Evolutionary conservation across 805 yeast species (phyloP).

Genomic region (Wickerhamomyces mucosus): DNA sequence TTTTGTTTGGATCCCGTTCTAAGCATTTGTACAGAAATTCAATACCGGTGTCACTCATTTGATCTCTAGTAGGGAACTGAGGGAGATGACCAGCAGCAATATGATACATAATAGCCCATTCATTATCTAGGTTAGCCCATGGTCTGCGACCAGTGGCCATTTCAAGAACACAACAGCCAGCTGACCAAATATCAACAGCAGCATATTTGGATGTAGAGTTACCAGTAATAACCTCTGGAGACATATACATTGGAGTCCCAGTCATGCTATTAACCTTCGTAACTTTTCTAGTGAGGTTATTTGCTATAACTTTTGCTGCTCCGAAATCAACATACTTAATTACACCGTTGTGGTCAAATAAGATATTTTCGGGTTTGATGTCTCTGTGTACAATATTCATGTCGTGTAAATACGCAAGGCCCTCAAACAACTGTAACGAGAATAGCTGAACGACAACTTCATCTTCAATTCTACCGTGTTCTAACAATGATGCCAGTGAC

Average conservation of each 20-base stretch:
- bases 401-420: slow-evolving; percentile 87
- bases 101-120: slow-evolving; percentile 97
- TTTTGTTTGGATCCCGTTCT: slow-evolving; percentile 69
- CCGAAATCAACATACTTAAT: slow-evolving; percentile 97
- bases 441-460: slow-evolving; percentile 88
- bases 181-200: slow-evolving; percentile 81
- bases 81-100: slow-evolving; percentile 95
- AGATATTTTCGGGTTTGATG: slow-evolving; percentile 89
- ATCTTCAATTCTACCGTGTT: slow-evolving; percentile 92
- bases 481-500: slow-evolving; percentile 73
- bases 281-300: slow-evolving; percentile 37
- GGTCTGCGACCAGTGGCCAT: slow-evolving; percentile 97
- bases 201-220: slow-evolving; percentile 30
- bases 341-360: slow-evolving; percentile 85
- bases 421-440: slow-evolving; percentile 88
- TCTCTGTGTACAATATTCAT: slow-evolving; percentile 96
- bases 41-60: slow-evolving; percentile 65
- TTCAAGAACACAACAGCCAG: slow-evolving; percentile 92
- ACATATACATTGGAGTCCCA: slow-evolving; percentile 99
- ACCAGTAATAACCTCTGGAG: slow-evolving; percentile 93
- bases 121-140: slow-evolving; percentile 94
- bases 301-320: slow-evolving; percentile 80
- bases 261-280: slow-evolving; percentile 32
- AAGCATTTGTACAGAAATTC: slow-evolving; percentile 67
- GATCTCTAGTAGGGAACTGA: slow-evolving; percentile 69